phyloP scores from a whole-genome alignment of 2,329 filamentous ascomycete species.

The Blastomyces gilchristii region DNA sequence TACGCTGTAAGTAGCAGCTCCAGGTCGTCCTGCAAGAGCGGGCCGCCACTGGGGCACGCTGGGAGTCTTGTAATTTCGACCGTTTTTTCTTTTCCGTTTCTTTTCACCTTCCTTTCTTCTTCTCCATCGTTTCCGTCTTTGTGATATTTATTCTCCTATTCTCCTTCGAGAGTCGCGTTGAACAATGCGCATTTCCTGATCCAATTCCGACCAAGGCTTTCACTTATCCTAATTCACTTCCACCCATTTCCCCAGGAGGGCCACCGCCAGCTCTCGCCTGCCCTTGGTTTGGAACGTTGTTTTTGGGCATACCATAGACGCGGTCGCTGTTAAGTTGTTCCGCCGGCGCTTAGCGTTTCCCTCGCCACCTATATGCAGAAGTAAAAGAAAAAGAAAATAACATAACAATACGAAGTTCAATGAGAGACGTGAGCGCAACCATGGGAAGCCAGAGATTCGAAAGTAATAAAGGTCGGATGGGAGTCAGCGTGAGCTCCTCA shows the following conservation, averaged over 20 bases:
- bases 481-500: slow-evolving; percentile 10
- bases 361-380: neutral
- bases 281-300: neutral
- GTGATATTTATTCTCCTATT: neutral
- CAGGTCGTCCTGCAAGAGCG: neutral
- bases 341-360: neutral
- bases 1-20: neutral
- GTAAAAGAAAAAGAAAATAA: neutral
- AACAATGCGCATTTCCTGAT: neutral
- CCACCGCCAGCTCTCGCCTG: neutral
- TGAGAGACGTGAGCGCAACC: neutral
- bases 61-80: neutral
- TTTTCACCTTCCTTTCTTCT: neutral
- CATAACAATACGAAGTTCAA: neutral
- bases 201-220: neutral
- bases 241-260: neutral
- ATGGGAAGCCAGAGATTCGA: neutral
- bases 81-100: neutral
- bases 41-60: neutral
- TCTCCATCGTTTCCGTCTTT: neutral
- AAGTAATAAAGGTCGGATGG: neutral
- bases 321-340: neutral
- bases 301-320: neutral
- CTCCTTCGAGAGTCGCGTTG: neutral
- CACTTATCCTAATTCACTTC: neutral